Conservation (phyloP, 441 rosid genomes). For the Populus hybrid region DNA sequence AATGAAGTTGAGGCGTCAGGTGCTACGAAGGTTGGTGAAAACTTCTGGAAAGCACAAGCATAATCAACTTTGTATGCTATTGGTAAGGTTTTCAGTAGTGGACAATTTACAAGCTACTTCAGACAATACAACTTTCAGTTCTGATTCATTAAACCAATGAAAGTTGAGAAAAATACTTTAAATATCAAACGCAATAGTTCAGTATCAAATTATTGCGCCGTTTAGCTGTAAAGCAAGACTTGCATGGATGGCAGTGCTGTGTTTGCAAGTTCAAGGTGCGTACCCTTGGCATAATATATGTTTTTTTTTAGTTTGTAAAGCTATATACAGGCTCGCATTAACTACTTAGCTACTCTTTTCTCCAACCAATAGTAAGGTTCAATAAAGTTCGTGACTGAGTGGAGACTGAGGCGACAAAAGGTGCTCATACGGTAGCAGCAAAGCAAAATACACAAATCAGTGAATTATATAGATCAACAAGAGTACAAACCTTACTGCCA, state of each 20-base stretch:
- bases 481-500: slow-evolving; percentile 47
- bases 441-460: not conserved
- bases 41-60: not conserved
- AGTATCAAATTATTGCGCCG: not conserved
- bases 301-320: too few species aligned
- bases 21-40: not conserved
- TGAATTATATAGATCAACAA: not conserved
- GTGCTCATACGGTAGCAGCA: not conserved
- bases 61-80: not conserved
- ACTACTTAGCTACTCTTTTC: too few species aligned
- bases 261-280: not conserved
- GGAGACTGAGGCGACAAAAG: not conserved
- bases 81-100: not conserved
- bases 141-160: not conserved
- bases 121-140: not conserved
- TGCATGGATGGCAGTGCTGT: not conserved
- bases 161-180: not conserved
- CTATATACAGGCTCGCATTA: too few species aligned
- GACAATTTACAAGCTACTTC: not conserved
- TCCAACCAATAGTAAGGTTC: too few species aligned
- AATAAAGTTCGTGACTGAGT: too few species aligned
- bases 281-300: not conserved
- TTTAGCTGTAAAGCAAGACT: not conserved
- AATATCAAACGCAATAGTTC: not conserved
- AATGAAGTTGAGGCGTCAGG: not conserved